Conservation (phyloP, 305 asterid genomes). For the Caryopteris hybrid region DNA sequence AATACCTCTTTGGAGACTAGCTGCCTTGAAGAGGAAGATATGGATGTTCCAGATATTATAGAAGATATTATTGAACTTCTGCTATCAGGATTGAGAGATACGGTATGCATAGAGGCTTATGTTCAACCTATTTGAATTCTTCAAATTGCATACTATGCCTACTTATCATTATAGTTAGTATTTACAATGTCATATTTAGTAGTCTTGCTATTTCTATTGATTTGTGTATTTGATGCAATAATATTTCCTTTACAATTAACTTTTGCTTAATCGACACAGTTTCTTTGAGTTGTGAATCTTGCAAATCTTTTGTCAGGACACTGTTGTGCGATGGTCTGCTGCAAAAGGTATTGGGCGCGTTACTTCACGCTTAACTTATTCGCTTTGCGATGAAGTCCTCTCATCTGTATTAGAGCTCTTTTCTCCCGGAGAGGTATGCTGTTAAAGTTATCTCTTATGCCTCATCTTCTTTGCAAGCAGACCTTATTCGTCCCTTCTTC, state of each 20-base stretch:
- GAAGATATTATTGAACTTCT: conserved; percentile 85
- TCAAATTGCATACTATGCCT: conserved; percentile 5
- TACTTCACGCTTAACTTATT: conserved; percentile 69
- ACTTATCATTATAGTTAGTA: background rate
- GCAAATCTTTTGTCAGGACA: conserved; percentile 51
- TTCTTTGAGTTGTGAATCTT: conserved; percentile 9
- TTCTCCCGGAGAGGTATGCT: conserved; percentile 87
- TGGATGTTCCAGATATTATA: conserved; percentile 87
- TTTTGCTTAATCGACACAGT: background rate
- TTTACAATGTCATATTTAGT: conserved; percentile 1
- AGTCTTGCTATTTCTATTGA: conserved; percentile 8
- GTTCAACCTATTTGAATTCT: conserved; percentile 23
- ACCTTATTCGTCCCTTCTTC: background rate
- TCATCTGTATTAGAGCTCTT: conserved; percentile 93
- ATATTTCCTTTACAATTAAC: background rate
- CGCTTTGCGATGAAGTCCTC: conserved; percentile 85
- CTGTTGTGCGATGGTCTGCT: conserved; percentile 99
- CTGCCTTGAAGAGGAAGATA: conserved; percentile 67
- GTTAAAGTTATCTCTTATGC: conserved; percentile 14
- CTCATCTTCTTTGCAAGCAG: conserved; percentile 13
- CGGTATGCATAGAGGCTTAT: conserved; percentile 60
- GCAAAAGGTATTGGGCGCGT: conserved; percentile 98
- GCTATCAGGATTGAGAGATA: conserved; percentile 81
- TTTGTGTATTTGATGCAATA: conserved; percentile 8
- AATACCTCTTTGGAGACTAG: conserved; percentile 36